Evolutionary conservation across 306 rosid species (phyloP).

Genomic region (Cicer cuneatum): DNA sequence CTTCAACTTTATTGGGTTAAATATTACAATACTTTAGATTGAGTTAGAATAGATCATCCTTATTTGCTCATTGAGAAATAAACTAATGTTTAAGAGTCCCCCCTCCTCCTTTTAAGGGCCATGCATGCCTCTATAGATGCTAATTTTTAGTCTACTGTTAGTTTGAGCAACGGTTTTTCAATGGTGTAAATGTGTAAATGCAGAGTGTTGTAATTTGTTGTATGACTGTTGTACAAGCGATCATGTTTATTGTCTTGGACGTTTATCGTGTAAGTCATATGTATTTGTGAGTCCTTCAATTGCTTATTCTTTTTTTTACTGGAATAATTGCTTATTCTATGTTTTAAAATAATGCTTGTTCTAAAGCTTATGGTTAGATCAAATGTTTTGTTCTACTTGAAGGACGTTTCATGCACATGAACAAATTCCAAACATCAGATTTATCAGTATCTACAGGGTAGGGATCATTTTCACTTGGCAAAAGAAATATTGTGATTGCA

Average conservation of each 20-base stretch:
- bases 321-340: neutral
- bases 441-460: too few species aligned
- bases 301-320: neutral
- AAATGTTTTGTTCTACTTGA: neutral
- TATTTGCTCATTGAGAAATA: neutral
- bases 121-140: neutral
- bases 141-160: slow-evolving; percentile 4
- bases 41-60: neutral
- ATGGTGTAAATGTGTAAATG: slow-evolving; percentile 40
- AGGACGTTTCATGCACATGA: neutral
- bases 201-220: slow-evolving; percentile 19
- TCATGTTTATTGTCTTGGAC: slow-evolving; percentile 6
- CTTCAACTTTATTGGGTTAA: slow-evolving; percentile 5
- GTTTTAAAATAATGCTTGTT: too few species aligned
- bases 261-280: slow-evolving; percentile 2
- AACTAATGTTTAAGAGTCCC: neutral
- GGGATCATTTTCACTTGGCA: too few species aligned
- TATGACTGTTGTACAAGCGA: neutral
- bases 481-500: too few species aligned
- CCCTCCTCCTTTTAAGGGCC: neutral
- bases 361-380: too few species aligned
- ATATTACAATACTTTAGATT: slow-evolving; percentile 1
- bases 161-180: slow-evolving; percentile 31
- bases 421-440: neutral
- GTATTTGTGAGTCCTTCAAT: neutral